phyloP scores from a whole-genome alignment of 163 green algal genomes.

The Volvox carteri region DNA sequence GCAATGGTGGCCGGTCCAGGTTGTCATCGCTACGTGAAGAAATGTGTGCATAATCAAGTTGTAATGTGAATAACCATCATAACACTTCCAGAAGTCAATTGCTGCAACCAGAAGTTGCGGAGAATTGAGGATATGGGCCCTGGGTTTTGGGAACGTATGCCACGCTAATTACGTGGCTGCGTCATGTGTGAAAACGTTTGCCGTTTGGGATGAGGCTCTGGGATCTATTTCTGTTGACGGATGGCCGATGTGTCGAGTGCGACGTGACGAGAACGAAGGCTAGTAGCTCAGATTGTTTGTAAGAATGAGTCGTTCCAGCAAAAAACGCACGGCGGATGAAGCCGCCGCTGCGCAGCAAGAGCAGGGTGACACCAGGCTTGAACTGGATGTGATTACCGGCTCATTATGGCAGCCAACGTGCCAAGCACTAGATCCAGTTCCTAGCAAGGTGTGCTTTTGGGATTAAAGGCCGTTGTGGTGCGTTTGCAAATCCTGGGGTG shows the following conservation, averaged over 20 bases:
- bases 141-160: neutral
- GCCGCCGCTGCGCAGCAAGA: neutral
- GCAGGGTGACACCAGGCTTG: neutral
- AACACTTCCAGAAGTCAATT: neutral
- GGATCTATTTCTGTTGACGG: neutral
- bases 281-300: neutral
- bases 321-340: conserved; percentile 32
- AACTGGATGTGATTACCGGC: conserved; percentile 43
- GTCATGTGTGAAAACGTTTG: neutral
- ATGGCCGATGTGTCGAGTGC: neutral
- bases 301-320: conserved; percentile 17
- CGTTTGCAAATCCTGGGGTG: neutral
- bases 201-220: neutral
- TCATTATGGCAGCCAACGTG: conserved; percentile 41
- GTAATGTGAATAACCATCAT: no score
- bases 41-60: no score
- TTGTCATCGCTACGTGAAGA: no score
- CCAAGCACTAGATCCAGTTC: conserved; percentile 27
- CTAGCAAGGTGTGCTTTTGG: conserved; percentile 38
- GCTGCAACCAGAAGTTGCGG: neutral
- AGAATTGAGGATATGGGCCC: neutral
- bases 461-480: neutral
- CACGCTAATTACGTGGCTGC: neutral
- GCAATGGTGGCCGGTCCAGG: no score
- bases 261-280: neutral